Base-by-base conservation (phyloP, 1,139 yeast genomes). In the Diutina ranongensis region DNA sequence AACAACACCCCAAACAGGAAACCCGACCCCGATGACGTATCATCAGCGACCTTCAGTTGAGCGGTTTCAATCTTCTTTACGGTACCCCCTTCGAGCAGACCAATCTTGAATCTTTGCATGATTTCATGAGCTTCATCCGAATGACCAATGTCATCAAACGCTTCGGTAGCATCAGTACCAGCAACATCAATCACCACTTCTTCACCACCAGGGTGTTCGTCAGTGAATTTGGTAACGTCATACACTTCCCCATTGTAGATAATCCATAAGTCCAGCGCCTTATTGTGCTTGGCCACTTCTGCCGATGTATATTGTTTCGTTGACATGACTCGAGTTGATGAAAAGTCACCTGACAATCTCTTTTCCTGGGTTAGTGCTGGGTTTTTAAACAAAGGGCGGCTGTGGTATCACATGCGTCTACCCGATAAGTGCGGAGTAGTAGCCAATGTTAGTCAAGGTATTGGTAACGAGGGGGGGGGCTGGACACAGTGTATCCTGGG, bases 151-250 rank as follows among this genome's bases (percentile, higher is more conserved):
- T 92, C 98, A 51, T 86, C 88, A 60, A 92, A 92, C 33, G 95
- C 89, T 55, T 81, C 92, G 44, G 98, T 89, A 49, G 96, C 94
- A 63, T 94, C 98, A 48, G 73, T 71, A 53, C 98, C 98, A 49
- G 92, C 97, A 56, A 80, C 77, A 60, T 94, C 98, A 47, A 83
- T 67, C 55, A 92, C 74, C 45, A 92, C 96, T 65, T 94, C 98
- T 65, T 88, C 97, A 60, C 99, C 99, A 71, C 99, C 99, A 51
- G 95, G 95, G 68, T 92, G 99, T 70, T 92, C 97, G 58, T 89
- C 97, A 50, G 89, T 66, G 64, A 89, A 92, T 53, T 71, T 68
- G 47, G 95, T 68, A 51, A 85, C 80, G 63, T 92, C 88, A 67
- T 89, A 92, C 47, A 92, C 97, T 59, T 83, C 84, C 44, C 94